A percentile compares a stretch with the other conserved stretches of the same genome.
Conservation (phyloP, 768 basidiomycete species). For the Lactifluus subvellereus region DNA sequence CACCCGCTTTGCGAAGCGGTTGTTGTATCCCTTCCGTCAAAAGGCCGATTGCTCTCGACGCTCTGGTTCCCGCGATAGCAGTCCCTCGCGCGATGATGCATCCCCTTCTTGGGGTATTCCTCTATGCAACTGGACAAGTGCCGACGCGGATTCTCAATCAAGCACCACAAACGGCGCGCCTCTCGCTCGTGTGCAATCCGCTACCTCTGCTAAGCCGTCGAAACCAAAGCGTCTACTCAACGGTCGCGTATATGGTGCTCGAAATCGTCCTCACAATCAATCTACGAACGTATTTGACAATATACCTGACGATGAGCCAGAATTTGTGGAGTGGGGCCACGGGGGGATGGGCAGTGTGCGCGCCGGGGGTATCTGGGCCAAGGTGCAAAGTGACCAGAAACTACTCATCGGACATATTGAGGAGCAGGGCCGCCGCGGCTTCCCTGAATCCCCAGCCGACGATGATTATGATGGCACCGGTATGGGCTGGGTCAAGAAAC, state of each 20-base stretch:
- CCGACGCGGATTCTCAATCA: background rate
- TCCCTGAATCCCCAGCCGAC: conserved; percentile 23
- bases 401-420: conserved; percentile 10
- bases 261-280: background rate
- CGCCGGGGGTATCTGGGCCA: conserved; percentile 22
- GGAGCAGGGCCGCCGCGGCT: conserved; percentile 23
- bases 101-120: conserved; percentile 10
- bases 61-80: conserved; percentile 54
- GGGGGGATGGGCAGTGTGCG: conserved; percentile 66
- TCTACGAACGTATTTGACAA: conserved; percentile 45
- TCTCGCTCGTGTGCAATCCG: conserved; percentile 5
- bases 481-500: conserved; percentile 69
- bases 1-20: conserved; percentile 7
- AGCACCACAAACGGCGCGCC: background rate
- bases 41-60: conserved; percentile 42
- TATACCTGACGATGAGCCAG: conserved; percentile 52
- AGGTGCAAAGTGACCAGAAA: conserved; percentile 24
- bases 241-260: conserved; percentile 68
- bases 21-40: conserved; percentile 24
- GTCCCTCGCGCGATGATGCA: conserved; percentile 38
- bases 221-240: conserved; percentile 56
- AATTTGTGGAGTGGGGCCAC: conserved; percentile 88
- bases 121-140: conserved; percentile 15
- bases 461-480: conserved; percentile 78
- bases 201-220: background rate